Conservation (phyloP, 1,284 basidiomycete genomes). For the Wolfiporia cocos region DNA sequence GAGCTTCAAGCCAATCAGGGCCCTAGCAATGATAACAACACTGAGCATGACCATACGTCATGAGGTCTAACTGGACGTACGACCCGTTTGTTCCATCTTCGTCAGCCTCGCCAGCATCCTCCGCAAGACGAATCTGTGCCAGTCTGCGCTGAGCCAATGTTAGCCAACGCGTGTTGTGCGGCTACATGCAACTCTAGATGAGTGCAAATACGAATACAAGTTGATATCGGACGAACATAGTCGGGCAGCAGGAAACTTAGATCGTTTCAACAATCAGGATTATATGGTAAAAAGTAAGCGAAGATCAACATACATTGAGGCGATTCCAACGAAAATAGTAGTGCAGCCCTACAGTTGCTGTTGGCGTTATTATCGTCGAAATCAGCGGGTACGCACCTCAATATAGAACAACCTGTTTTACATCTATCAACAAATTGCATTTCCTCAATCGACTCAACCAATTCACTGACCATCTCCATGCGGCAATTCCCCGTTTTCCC, state of each 20-base stretch:
- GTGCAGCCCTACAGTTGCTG: slow-evolving; percentile 38
- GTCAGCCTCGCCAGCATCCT: slow-evolving; percentile 73
- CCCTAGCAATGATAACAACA: slow-evolving; percentile 29
- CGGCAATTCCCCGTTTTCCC: slow-evolving; percentile 58
- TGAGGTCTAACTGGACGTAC: slow-evolving; percentile 29
- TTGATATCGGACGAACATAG: no score
- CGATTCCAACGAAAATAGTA: slow-evolving; percentile 48
- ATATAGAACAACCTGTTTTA: slow-evolving; percentile 50
- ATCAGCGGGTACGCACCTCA: slow-evolving; percentile 32
- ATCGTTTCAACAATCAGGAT: neutral
- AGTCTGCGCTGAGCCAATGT: slow-evolving; percentile 50
- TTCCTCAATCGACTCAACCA: neutral
- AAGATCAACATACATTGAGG: slow-evolving; percentile 58
- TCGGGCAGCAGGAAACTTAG: slow-evolving; percentile 38
- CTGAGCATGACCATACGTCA: no score
- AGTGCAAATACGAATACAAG: no score
- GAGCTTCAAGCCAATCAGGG: slow-evolving; percentile 45
- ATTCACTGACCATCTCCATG: slow-evolving; percentile 56
- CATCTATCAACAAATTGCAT: no score
- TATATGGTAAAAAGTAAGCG: slow-evolving; percentile 11
- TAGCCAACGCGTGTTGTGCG: slow-evolving; percentile 64
- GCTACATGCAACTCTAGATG: no score
- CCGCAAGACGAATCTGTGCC: slow-evolving; percentile 66
- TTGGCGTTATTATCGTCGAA: neutral
- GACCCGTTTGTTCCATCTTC: slow-evolving; percentile 47